phyloP scores from a whole-genome alignment of 164 flowering plant genomes.

The Paratinospora sagittata region DNA sequence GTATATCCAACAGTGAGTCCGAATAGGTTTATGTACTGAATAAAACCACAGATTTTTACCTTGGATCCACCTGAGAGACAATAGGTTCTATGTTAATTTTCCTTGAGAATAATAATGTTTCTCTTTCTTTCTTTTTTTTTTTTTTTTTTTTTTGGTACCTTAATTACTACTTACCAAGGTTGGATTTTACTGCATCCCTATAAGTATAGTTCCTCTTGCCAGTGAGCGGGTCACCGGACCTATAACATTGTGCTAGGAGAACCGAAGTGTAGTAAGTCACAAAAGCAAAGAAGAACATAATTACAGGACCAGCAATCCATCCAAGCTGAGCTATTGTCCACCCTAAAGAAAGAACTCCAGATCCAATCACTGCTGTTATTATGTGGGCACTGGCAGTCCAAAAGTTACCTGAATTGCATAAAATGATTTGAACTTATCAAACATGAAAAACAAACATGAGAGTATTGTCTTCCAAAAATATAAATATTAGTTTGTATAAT shows the following conservation, averaged over 20 bases:
- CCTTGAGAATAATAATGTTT: not conserved
- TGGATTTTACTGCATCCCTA: slow-evolving; percentile 51
- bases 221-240: slow-evolving; percentile 37
- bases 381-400: slow-evolving; percentile 68
- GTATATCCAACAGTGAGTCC: slow-evolving; percentile 53
- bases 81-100: not conserved
- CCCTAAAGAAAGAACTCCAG: slow-evolving; percentile 55
- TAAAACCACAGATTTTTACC: slow-evolving; percentile 36
- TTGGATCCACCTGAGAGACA: slow-evolving; percentile 36
- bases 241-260: slow-evolving; percentile 50
- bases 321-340: slow-evolving; percentile 65
- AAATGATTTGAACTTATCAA: not conserved
- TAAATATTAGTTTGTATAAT: too few relatives aligned
- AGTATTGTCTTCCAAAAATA: not conserved
- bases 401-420: slow-evolving; percentile 27
- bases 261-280: slow-evolving; percentile 44
- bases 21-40: slow-evolving; percentile 40
- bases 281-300: slow-evolving; percentile 45
- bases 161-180: slow-evolving; percentile 37
- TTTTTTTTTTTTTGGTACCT: too few relatives aligned
- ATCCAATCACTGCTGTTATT: slow-evolving; percentile 61
- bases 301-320: slow-evolving; percentile 61
- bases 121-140: not conserved
- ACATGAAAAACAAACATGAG: too few relatives aligned
- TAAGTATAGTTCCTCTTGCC: slow-evolving; percentile 61